Evolutionary conservation across 108 stramenopile species (phyloP), one percentile per base, ranked within the genome.

Genomic region (Skeletonema costatum): DNA sequence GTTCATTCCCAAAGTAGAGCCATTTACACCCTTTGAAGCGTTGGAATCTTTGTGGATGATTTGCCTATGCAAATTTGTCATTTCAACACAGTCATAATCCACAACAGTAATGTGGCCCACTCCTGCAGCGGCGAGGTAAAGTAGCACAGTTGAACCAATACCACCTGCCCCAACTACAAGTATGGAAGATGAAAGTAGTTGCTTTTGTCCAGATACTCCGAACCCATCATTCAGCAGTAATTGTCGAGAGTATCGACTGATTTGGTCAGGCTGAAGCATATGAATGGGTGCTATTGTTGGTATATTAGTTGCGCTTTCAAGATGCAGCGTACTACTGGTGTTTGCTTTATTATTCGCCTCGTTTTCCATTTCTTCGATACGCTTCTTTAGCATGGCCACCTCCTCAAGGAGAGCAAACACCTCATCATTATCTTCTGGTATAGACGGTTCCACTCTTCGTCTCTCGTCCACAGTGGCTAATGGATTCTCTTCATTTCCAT

Each of bases 31-130:
- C 12, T 61, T 69, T 60, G 73, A 36, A 42, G 88, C 36, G 68
- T 76, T 59, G 13, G 51, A 19, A 38, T 86, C 82, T 46, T 77
- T 88, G 80, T 99, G 98, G 38, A 97, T 93, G 46, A 98, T 80
- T 78, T 99, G 98, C 62, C 99, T 89, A 77, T 99, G 99, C 51
- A 99, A 80, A 86, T 99, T 99, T 60, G 92, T 89, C 64, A 83
- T 81, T 36, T 99, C 99, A 16, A 99, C 97, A 31, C 59, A 58
- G 80, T 99, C 99, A 75, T 93, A 94, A 73, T 99, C 99, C 16
- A 98, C 92, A 61, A 99, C 80, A 10, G 89, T 87, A 14, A 98
- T 74, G 29, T 78, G 70, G 48, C 95, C 95, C 19, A 98, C 74
- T 21, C 95, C 95, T 35, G 83, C 80, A 17, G 90, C 90, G 11